These are phyloP conservation scores for Austroboletus niveus DNA, from an alignment of 1,284 basidiomycete genomes.

Conservation along the genomic window DNA sequence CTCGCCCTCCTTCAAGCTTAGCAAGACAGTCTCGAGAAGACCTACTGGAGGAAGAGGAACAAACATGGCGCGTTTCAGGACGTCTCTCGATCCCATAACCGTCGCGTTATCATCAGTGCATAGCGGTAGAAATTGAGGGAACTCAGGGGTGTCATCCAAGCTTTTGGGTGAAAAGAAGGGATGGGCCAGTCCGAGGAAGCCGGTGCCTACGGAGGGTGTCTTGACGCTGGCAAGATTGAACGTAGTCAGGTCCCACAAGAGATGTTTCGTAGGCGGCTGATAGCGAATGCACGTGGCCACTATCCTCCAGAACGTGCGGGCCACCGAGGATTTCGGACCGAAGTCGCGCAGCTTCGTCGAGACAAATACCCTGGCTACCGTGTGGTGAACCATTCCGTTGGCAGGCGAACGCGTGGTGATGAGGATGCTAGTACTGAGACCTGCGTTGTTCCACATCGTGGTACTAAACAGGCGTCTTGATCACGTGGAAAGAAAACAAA, in stretches of 20 bases:
- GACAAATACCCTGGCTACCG: slow-evolving; percentile 26
- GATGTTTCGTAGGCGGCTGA: slow-evolving; percentile 21
- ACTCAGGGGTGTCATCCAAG: slow-evolving; percentile 23
- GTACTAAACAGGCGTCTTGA: slow-evolving; percentile 10
- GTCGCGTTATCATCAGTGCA: slow-evolving; percentile 6
- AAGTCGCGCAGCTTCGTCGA: slow-evolving; percentile 27
- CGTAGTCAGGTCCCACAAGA: slow-evolving; percentile 20
- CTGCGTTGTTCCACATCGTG: slow-evolving; percentile 28
- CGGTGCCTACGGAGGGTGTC: slow-evolving; percentile 17
- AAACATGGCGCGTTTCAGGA: slow-evolving; percentile 13
- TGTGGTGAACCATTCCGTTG: slow-evolving; percentile 29
- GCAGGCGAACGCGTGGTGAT: slow-evolving; percentile 25
- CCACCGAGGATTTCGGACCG: slow-evolving; percentile 23
- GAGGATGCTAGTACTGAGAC: slow-evolving; percentile 29
- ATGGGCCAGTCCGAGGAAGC: slow-evolving; percentile 23
- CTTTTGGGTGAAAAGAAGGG: not conserved
- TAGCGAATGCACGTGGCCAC: slow-evolving; percentile 28
- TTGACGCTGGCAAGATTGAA: slow-evolving; percentile 30
- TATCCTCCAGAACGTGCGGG: slow-evolving; percentile 27
- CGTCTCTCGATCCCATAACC: slow-evolving; percentile 3
- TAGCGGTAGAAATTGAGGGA: slow-evolving; percentile 17
- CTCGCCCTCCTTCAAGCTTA: slow-evolving; percentile 27
- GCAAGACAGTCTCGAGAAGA: slow-evolving; percentile 19
- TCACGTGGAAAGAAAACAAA: slow-evolving; percentile 20
- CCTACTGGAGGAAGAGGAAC: slow-evolving; percentile 24